Base-by-base conservation (phyloP, 495 filamentous ascomycete species). In the Polyplosphaeria fusca region DNA sequence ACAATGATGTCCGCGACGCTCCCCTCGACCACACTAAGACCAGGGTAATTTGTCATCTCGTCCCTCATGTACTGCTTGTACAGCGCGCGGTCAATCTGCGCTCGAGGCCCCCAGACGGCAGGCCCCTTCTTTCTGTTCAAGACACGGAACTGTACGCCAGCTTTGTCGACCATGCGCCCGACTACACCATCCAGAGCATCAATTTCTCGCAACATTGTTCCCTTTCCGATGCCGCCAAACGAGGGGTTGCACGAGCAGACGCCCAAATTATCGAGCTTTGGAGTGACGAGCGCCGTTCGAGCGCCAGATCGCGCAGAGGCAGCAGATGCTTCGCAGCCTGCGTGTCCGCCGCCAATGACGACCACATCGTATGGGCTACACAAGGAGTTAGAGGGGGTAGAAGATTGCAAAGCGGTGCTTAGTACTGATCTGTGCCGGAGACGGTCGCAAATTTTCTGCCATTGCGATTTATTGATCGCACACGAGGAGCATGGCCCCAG, bases 191-290 rank as follows among this genome's bases (percentile, higher is more conserved):
- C 93, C 63, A 98, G 80, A 0, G 93, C 94, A 74, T 98, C 93
- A 25, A 98, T 84, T 70, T 98, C 93, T 2, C 92, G 85, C 28
- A 98, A 75, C 79, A 98, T 97, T 14, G 87, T 96, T 9, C 93
- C 93, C 71, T 98, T 98, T n/a, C 93, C 93, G 63, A 98, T 98
- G 27, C 93, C 93, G 42, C 93, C 93, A 68, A 98, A 95, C 53
- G 87, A 93, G 24, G 93, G 93, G 71, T 98, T 98, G 76, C 93
- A 98, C 47, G 92, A 96, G 73, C 94, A 97, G 19, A 92, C 87
- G 30, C 93, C 93, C 24, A 98, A 86, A 65, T 96, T 95, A 46
- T 89, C 83, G 50, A 91, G 67, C 52, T 83, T 87, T 44, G 88
- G 91, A 3, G 93, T 98, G 32, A 98, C 78, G 51, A 98, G 80